These are phyloP conservation scores for Beta vulgaris DNA, from an alignment of 148 eudicot genomes.

Conservation along the genomic window DNA sequence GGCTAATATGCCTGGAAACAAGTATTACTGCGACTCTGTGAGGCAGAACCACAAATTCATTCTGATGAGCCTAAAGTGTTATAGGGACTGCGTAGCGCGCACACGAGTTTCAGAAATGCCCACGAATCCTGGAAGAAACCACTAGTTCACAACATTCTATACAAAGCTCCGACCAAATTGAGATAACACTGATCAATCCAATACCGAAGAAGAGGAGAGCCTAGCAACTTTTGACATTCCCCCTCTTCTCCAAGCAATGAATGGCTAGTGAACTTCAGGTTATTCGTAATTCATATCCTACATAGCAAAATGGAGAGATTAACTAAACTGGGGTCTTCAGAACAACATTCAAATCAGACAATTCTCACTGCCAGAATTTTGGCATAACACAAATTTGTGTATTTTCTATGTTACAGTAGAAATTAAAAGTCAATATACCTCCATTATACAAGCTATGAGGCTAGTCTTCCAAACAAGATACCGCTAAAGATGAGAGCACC, in stretches of 20 bases:
- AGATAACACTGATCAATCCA: background rate
- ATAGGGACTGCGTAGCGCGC: background rate
- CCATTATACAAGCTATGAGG: slow-evolving; percentile 28
- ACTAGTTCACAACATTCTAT: background rate
- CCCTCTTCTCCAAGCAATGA: background rate
- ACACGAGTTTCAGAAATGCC: background rate
- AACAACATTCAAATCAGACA: background rate
- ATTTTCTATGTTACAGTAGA: background rate
- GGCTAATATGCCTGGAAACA: background rate
- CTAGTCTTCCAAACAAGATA: slow-evolving; percentile 57
- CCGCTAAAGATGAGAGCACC: slow-evolving; percentile 74
- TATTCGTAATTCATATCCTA: background rate
- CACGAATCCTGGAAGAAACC: background rate
- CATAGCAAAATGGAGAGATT: background rate
- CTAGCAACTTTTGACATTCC: background rate
- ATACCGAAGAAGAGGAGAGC: background rate
- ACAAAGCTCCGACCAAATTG: background rate
- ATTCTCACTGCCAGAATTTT: background rate
- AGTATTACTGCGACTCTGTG: background rate
- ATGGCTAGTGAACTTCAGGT: background rate
- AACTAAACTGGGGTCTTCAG: background rate
- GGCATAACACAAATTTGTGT: background rate
- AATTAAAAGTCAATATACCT: slow-evolving; percentile 17
- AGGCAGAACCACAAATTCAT: background rate
- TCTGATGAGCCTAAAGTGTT: background rate